Evolutionary conservation across 2,329 filamentous ascomycete genomes (phyloP).

Genomic region (Hymenoscyphus albidus): DNA sequence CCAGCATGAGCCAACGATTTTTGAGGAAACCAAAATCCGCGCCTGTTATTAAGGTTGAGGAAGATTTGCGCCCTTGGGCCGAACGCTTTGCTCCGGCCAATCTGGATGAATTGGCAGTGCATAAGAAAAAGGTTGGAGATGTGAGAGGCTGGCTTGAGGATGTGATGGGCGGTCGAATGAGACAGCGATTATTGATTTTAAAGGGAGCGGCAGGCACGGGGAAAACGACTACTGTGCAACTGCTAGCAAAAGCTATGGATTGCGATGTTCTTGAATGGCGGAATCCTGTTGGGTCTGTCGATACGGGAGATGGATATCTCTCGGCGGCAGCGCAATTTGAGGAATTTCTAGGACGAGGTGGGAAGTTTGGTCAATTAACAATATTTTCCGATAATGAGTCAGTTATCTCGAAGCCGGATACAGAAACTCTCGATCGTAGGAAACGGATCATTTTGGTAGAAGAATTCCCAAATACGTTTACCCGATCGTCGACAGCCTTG

Average conservation of each 20-base stretch:
- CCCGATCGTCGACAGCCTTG: slow-evolving; percentile 59
- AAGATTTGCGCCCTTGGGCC: slow-evolving; percentile 75
- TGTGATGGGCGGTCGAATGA: slow-evolving; percentile 60
- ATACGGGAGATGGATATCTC: slow-evolving; percentile 57
- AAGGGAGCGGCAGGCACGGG: slow-evolving; percentile 89
- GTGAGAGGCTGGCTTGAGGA: slow-evolving; percentile 79
- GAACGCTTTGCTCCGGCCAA: slow-evolving; percentile 74
- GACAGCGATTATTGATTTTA: slow-evolving; percentile 74
- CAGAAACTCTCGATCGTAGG: slow-evolving; percentile 30
- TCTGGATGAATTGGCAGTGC: slow-evolving; percentile 83
- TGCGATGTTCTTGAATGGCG: slow-evolving; percentile 85
- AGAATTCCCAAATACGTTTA: slow-evolving; percentile 76
- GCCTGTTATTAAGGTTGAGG: slow-evolving; percentile 35
- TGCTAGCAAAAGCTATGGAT: slow-evolving; percentile 73
- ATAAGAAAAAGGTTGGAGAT: slow-evolving; percentile 89
- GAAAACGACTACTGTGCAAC: slow-evolving; percentile 81
- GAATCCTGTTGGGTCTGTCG: slow-evolving; percentile 65
- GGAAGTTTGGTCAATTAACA: slow-evolving; percentile 73
- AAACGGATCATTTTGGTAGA: slow-evolving; percentile 69
- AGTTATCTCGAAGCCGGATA: slow-evolving; percentile 32
- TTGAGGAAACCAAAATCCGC: slow-evolving; percentile 40
- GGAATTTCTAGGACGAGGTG: slow-evolving; percentile 80
- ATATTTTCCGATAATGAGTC: slow-evolving; percentile 30
- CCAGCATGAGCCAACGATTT: slow-evolving; percentile 46
- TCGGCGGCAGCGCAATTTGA: slow-evolving; percentile 81